phyloP scores from a whole-genome alignment of 768 basidiomycete species.

The Mrakia frigida region DNA sequence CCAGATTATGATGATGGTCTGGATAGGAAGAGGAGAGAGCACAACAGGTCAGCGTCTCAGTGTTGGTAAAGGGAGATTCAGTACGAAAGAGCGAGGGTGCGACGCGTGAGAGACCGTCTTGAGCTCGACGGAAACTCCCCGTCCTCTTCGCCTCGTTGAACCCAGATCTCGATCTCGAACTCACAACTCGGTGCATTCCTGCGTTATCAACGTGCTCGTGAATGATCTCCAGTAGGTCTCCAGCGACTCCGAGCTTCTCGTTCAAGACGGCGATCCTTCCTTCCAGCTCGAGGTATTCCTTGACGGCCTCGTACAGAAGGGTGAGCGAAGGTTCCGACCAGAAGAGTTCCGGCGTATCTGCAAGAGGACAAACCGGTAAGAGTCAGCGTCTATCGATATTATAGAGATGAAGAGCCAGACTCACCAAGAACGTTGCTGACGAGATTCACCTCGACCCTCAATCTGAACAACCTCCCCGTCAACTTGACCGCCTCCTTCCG shows the following conservation, averaged over 20 bases:
- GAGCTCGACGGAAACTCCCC: no score
- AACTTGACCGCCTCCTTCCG: slow-evolving; percentile 79
- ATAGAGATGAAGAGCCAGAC: slow-evolving; percentile 20
- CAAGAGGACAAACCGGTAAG: neutral
- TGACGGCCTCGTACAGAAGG: slow-evolving; percentile 81
- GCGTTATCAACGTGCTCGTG: slow-evolving; percentile 87
- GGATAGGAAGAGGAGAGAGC: slow-evolving; percentile 52
- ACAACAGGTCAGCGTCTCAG: neutral
- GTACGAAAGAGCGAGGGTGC: no score
- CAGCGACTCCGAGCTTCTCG: slow-evolving; percentile 78
- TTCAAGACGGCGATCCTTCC: slow-evolving; percentile 76
- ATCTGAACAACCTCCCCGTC: slow-evolving; percentile 77
- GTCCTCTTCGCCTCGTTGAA: no score
- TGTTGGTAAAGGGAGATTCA: no score
- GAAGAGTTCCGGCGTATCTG: slow-evolving; percentile 85
- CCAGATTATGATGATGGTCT: slow-evolving; percentile 75
- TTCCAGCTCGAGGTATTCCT: slow-evolving; percentile 91
- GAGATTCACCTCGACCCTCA: slow-evolving; percentile 81
- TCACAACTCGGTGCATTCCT: slow-evolving; percentile 24
- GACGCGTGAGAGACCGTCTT: no score
- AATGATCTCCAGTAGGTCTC: slow-evolving; percentile 83
- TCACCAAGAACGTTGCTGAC: slow-evolving; percentile 74
- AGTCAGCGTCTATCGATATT: no score
- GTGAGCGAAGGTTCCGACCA: slow-evolving; percentile 90
- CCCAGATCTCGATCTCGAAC: no score